Percentiles rank a stretch among this genome's conserved stretches.
phyloP scores from a whole-genome alignment of 192 early-diverging fungal species.

The Backusella parvicylindrica region DNA sequence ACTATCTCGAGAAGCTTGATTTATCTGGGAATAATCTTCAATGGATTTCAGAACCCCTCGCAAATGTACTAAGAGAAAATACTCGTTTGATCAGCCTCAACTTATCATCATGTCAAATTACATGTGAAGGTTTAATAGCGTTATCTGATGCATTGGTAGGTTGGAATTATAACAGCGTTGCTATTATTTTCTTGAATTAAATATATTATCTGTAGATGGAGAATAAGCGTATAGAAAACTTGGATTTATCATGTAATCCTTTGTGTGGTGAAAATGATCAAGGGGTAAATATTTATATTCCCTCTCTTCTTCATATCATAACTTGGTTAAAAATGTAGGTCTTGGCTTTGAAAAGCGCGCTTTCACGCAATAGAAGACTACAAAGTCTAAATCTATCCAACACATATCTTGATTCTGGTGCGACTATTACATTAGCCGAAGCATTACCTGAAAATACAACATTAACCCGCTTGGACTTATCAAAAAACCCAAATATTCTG shows the following conservation, averaged over 20 bases:
- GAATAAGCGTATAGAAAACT: slow-evolving; percentile 7
- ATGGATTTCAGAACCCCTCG: neutral
- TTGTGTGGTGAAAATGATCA: slow-evolving; percentile 16
- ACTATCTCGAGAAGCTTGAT: neutral
- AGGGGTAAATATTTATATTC: slow-evolving; percentile 11
- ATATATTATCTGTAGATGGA: neutral
- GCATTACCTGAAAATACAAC: slow-evolving; percentile 70
- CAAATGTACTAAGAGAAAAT: neutral
- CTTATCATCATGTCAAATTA: slow-evolving; percentile 42
- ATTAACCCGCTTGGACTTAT: slow-evolving; percentile 71
- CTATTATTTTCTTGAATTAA: too few relatives aligned
- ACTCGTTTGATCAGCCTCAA: neutral
- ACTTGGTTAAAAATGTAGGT: neutral
- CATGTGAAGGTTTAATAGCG: slow-evolving; percentile 33
- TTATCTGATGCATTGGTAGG: slow-evolving; percentile 48
- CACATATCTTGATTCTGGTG: slow-evolving; percentile 23
- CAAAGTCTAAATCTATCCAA: slow-evolving; percentile 13
- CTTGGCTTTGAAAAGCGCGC: slow-evolving; percentile 11
- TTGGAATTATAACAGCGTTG: neutral
- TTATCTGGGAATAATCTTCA: slow-evolving; percentile 4
- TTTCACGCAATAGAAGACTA: slow-evolving; percentile 6
- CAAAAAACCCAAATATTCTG: slow-evolving; percentile 72
- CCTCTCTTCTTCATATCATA: neutral
- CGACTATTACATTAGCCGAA: slow-evolving; percentile 79
- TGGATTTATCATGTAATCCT: slow-evolving; percentile 20